These are phyloP conservation scores for Colletotrichum sojae DNA, from an alignment of 2,329 filamentous ascomycete species.

Conservation along the genomic window DNA sequence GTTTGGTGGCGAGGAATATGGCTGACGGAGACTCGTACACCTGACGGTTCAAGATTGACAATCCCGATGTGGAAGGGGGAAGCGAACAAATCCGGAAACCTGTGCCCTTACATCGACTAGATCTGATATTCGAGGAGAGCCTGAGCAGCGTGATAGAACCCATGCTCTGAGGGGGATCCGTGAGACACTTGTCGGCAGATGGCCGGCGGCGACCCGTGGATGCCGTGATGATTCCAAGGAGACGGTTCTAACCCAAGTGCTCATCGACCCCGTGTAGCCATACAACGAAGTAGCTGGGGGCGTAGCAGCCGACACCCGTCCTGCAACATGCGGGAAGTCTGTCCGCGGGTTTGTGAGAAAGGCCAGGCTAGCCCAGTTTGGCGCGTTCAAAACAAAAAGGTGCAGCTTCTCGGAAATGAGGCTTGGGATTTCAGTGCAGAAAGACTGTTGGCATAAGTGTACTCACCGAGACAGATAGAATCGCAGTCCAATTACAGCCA, in stretches of 20 bases:
- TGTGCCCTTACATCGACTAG: conserved; percentile 42
- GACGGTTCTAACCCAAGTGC: conserved; percentile 30
- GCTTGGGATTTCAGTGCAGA: not conserved
- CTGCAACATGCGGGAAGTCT: not conserved
- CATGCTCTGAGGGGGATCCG: conserved; percentile 2
- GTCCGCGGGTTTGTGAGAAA: not conserved
- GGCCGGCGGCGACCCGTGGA: conserved; percentile 25
- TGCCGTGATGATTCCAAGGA: conserved; percentile 39
- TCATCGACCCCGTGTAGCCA: conserved; percentile 25
- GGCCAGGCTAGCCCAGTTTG: not conserved
- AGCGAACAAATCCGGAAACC: conserved; percentile 56
- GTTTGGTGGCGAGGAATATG: conserved; percentile 25
- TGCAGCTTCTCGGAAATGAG: conserved; percentile 1
- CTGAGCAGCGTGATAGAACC: conserved; percentile 43
- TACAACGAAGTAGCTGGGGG: not conserved
- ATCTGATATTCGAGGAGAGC: conserved; percentile 44
- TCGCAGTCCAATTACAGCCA: not conserved
- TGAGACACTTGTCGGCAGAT: conserved; percentile 35
- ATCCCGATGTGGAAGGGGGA: conserved; percentile 55
- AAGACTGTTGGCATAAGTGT: not conserved
- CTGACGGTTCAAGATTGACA: conserved; percentile 36
- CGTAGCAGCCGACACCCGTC: not conserved
- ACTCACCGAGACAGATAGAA: conserved; percentile 10
- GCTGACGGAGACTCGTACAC: conserved; percentile 4
- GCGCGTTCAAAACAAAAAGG: not conserved